phyloP scores from a whole-genome alignment of 2,329 filamentous ascomycete genomes.

The Xylaria sp. region DNA sequence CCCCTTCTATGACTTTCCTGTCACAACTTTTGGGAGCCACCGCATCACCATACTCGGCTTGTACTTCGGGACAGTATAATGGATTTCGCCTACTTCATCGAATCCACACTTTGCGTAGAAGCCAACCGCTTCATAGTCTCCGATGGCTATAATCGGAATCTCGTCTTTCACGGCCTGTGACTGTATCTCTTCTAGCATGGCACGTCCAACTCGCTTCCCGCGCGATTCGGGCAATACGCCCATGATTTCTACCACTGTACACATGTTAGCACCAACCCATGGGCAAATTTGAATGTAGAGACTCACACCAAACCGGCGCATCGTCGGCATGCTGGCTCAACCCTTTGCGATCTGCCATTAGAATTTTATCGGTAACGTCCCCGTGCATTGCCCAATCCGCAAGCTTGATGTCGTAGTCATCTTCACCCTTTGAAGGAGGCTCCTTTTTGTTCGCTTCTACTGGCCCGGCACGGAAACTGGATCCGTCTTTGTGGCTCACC shows the following conservation, averaged over 20 bases:
- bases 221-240: neutral
- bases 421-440: neutral
- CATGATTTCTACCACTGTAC: neutral
- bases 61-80: neutral
- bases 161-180: neutral
- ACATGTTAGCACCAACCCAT: neutral
- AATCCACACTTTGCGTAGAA: neutral
- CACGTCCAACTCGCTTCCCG: neutral
- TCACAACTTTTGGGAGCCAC: neutral
- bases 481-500: no score
- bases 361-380: neutral
- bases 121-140: neutral
- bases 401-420: neutral
- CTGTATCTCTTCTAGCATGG: neutral
- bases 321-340: neutral
- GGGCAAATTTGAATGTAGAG: neutral
- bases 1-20: neutral
- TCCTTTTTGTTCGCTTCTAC: neutral
- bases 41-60: neutral
- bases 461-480: neutral
- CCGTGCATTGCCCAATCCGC: neutral
- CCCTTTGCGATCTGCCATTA: neutral
- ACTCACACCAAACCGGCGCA: neutral
- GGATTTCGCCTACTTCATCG: neutral
- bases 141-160: neutral